phyloP scores from a whole-genome alignment of 108 stramenopile species.

The Cyclotella kingstonii region DNA sequence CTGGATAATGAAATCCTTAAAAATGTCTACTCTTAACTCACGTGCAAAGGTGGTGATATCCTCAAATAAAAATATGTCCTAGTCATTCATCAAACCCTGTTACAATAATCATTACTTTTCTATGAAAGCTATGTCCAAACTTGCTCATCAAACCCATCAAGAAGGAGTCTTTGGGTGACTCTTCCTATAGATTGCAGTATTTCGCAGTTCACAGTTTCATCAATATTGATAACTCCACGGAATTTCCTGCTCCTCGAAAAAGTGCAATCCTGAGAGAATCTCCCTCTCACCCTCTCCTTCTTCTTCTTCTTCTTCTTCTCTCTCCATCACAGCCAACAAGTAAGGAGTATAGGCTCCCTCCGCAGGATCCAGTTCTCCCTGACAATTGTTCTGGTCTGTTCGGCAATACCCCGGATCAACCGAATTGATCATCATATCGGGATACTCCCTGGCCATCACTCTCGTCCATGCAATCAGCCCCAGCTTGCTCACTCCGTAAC shows the following conservation, averaged over 20 bases:
- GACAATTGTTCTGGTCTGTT: slow-evolving; percentile 77
- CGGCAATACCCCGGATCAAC: slow-evolving; percentile 72
- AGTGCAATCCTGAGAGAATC: slow-evolving; percentile 42
- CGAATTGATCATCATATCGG: slow-evolving; percentile 50
- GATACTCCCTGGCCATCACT: slow-evolving; percentile 47
- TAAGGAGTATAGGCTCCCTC: slow-evolving; percentile 74
- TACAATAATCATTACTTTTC: no score
- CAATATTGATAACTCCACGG: slow-evolving; percentile 43
- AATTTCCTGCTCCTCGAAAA: slow-evolving; percentile 43
- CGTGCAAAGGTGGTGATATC: no score
- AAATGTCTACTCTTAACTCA: no score
- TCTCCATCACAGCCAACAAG: slow-evolving; percentile 49
- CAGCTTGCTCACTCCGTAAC: slow-evolving; percentile 79
- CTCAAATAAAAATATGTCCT: no score
- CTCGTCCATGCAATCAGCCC: slow-evolving; percentile 74
- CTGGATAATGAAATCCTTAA: no score
- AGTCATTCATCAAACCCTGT: no score
- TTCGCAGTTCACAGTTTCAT: no score
- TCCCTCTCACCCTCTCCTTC: slow-evolving; percentile 23
- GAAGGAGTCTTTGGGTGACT: no score
- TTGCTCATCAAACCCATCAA: no score
- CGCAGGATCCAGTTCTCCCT: slow-evolving; percentile 55
- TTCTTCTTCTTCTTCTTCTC: slow-evolving; percentile 12
- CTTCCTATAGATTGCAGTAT: no score
- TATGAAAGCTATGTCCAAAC: no score